These are phyloP conservation scores for Yamadazyma membranifaciens DNA, from an alignment of 1,139 yeast genomes.

Conservation along the genomic window DNA sequence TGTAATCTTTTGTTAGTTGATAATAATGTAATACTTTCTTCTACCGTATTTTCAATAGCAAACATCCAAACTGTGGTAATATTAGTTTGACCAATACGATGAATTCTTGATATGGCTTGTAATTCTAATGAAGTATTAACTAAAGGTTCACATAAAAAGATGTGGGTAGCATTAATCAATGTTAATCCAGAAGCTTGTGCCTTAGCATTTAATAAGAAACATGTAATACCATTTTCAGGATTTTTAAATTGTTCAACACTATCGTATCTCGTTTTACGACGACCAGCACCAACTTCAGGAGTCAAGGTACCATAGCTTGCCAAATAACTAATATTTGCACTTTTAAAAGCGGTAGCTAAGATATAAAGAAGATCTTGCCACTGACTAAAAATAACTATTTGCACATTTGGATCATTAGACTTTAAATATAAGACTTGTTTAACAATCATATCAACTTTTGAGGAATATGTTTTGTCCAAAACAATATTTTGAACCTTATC, in stretches of 20 bases:
- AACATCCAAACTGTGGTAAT: conserved; percentile 91
- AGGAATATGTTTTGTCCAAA: conserved; percentile 60
- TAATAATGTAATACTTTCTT: conserved; percentile 73
- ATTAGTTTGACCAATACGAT: conserved; percentile 82
- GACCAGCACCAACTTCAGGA: conserved; percentile 30
- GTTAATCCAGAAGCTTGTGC: conserved; percentile 91
- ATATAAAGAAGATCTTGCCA: conserved; percentile 76
- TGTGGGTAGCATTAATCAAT: conserved; percentile 86
- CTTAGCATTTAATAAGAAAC: conserved; percentile 79
- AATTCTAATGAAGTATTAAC: conserved; percentile 84
- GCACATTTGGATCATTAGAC: conserved; percentile 59
- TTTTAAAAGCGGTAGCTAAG: conserved; percentile 63
- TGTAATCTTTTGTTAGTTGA: conserved; percentile 51
- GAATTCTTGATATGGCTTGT: conserved; percentile 90
- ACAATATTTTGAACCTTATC: conserved; percentile 44
- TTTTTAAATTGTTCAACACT: conserved; percentile 65
- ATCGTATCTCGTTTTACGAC: conserved; percentile 30
- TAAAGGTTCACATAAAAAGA: conserved; percentile 85
- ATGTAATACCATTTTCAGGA: conserved; percentile 60
- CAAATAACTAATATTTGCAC: conserved; percentile 54
- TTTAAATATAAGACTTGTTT: conserved; percentile 67
- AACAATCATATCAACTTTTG: conserved; percentile 82
- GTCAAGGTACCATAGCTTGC: conserved; percentile 40
- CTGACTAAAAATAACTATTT: conserved; percentile 83
- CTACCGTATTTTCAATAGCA: conserved; percentile 81